Base-by-base conservation (phyloP, 2,329 filamentous ascomycete species). In the Diplodia intermedia region DNA sequence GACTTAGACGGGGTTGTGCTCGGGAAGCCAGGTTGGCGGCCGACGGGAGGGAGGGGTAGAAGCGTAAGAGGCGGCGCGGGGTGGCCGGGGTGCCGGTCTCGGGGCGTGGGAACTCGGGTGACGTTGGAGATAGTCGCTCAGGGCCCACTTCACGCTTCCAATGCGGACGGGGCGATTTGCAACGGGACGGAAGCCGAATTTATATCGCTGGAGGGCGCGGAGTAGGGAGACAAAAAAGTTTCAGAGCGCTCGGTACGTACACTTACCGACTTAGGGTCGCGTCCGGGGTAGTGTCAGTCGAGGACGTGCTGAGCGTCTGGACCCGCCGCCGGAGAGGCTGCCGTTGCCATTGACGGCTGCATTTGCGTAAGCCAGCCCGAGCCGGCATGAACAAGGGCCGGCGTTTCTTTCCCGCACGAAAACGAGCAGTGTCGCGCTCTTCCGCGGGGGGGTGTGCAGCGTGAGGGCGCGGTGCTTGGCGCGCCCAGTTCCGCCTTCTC, bases 1-100 rank as follows among this genome's bases (percentile, higher is more conserved):
- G 84, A 77, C 82, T 84, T 71, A 88, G 79, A 84, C 80, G 74
- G 76, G 81, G 72, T 80, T 80, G 75, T 73, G 80, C 78, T 76
- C 77, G 81, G 76, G 81, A 81, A 76, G 83, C 83, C 81, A 84
- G 80, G 70, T 75, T 82, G 79, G 78, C 77, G 77, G 69, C 68
- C 38, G 56, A 49, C 72, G 72, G 69, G 70, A 69, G 68, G 63
- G 72, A 73, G 71, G 74, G 74, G 74, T 75, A 73, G 73, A 65
- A 26, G 54, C 65, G 47, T 33, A 50, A 26, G 12, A 60, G 57
- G 57, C 66, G 66, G 52, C 49, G 66, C 65, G 65, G 65, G 65
- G 60, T 52, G 26, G 43, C 60, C 60, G 50, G 60, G 60, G 20
- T 52, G 60, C 60, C 60, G 60, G 60, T 63, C 26, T 63, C 60